phyloP scores from a whole-genome alignment of 139 green algal genomes.

The Asterochloris erici region DNA sequence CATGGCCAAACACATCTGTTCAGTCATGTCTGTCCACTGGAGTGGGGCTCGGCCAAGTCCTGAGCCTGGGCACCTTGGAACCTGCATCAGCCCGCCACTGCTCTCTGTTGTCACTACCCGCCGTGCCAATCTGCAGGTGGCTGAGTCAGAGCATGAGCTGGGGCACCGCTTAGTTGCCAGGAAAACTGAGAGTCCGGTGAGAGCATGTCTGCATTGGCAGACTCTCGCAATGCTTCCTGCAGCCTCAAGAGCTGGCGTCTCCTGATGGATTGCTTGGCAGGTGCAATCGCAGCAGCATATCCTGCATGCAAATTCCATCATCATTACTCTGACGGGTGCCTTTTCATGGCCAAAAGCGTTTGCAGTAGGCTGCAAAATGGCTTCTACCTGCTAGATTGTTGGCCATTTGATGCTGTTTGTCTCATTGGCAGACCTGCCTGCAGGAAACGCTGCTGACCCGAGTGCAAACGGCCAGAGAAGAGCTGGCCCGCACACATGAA shows the following conservation, averaged over 20 bases:
- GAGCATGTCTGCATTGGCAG: not conserved
- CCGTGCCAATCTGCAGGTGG: conserved; percentile 31
- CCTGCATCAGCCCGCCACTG: not conserved
- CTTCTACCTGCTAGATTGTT: not conserved
- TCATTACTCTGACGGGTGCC: too few relatives aligned
- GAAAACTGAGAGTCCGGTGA: conserved; percentile 81
- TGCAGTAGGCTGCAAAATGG: not conserved
- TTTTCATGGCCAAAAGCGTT: not conserved
- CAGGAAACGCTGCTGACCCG: conserved; percentile 70
- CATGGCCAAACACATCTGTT: not conserved
- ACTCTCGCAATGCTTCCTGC: not conserved
- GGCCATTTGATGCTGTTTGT: not conserved
- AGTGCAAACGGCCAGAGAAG: conserved; percentile 72
- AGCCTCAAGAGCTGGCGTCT: not conserved
- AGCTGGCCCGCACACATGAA: conserved; percentile 57
- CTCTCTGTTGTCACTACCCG: not conserved
- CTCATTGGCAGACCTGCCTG: not conserved
- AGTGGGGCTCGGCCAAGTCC: not conserved
- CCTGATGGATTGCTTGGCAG: not conserved
- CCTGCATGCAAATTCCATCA: too few relatives aligned
- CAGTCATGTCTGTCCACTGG: not conserved
- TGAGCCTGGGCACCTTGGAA: not conserved
- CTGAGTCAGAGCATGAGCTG: conserved; percentile 77
- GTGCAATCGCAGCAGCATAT: not conserved
- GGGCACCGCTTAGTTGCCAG: conserved; percentile 72